Evolutionary conservation across 306 rosid species (phyloP).

Genomic region (Cercis canadensis): DNA sequence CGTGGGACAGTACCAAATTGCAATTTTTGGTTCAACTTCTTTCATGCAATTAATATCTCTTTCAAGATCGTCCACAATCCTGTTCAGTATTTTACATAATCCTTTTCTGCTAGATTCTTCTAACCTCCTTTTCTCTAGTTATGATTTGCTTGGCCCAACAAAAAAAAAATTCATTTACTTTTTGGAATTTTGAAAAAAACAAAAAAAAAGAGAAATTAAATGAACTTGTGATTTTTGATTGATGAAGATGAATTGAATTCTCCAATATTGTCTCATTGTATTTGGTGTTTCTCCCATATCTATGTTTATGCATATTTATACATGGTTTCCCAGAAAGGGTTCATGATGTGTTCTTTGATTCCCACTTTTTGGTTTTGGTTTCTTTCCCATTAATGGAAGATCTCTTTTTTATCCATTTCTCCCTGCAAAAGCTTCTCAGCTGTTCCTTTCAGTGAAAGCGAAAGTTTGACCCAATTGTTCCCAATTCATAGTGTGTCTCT

Average conservation of each 20-base stretch:
- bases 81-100: conserved; percentile 34
- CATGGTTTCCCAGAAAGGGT: conserved; percentile 44
- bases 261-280: conserved; percentile 49
- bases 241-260: conserved; percentile 26
- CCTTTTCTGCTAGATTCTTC: conserved; percentile 38
- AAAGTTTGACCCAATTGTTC: conserved; percentile 73
- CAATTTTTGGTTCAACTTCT: too few relatives aligned
- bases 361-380: conserved; percentile 67
- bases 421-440: conserved; percentile 71
- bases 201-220: conserved; percentile 13
- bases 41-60: conserved; percentile 18
- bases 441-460: conserved; percentile 88
- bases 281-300: conserved; percentile 35
- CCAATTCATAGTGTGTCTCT: conserved; percentile 32
- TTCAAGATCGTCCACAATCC: conserved; percentile 2
- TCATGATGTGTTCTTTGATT: conserved; percentile 52
- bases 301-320: conserved; percentile 31
- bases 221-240: conserved; percentile 2
- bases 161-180: too few relatives aligned
- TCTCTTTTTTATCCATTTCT: conserved; percentile 73
- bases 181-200: conserved; percentile 22
- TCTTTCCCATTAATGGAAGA: conserved; percentile 71
- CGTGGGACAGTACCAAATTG: conserved; percentile 4
- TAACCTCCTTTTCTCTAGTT: background rate
- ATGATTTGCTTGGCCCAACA: too few relatives aligned